Percentiles rank a stretch among this genome's conserved stretches.
Evolutionary conservation across 768 basidiomycete species (phyloP).

Genomic region (Lentinula sp.): DNA sequence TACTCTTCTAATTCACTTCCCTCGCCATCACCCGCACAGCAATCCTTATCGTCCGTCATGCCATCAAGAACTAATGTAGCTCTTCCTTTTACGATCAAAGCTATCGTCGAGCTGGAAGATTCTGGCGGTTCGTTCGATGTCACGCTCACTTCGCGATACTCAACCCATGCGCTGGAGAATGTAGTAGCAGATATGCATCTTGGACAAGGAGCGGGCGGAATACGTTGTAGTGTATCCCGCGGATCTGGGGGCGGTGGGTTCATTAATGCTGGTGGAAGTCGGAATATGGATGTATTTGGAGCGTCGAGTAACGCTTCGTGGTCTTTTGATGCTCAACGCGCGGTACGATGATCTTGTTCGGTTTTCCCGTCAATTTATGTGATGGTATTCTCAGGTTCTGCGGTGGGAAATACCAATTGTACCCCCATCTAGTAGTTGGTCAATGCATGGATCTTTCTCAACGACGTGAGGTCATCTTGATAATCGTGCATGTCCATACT

Average conservation of each 20-base stretch:
- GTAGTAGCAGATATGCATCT: slow-evolving; percentile 68
- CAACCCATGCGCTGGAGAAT: slow-evolving; percentile 63
- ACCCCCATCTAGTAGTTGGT: slow-evolving; percentile 63
- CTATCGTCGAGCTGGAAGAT: slow-evolving; percentile 37
- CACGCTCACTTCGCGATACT: slow-evolving; percentile 55
- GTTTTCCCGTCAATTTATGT: background rate
- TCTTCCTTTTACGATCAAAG: slow-evolving; percentile 45
- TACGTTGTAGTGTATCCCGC: slow-evolving; percentile 53
- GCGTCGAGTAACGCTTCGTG: slow-evolving; percentile 54
- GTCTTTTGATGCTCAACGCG: slow-evolving; percentile 69
- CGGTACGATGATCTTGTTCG: slow-evolving; percentile 30
- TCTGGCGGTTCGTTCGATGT: slow-evolving; percentile 54
- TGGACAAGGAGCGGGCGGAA: slow-evolving; percentile 65
- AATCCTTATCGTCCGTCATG: background rate
- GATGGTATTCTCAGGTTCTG: slow-evolving; percentile 41
- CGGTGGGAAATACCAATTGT: slow-evolving; percentile 74
- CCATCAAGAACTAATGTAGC: slow-evolving; percentile 27
- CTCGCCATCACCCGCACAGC: slow-evolving; percentile 1
- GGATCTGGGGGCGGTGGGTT: slow-evolving; percentile 50
- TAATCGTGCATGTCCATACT: background rate
- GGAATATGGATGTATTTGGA: slow-evolving; percentile 23
- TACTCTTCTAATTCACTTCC: slow-evolving; percentile 40
- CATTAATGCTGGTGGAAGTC: slow-evolving; percentile 22
- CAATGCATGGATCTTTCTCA: slow-evolving; percentile 71
- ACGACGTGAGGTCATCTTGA: slow-evolving; percentile 41